Evolutionary conservation across 768 basidiomycete genomes (phyloP), one percentile per base, ranked within the genome.

Genomic region (Tylopilus sp.): DNA sequence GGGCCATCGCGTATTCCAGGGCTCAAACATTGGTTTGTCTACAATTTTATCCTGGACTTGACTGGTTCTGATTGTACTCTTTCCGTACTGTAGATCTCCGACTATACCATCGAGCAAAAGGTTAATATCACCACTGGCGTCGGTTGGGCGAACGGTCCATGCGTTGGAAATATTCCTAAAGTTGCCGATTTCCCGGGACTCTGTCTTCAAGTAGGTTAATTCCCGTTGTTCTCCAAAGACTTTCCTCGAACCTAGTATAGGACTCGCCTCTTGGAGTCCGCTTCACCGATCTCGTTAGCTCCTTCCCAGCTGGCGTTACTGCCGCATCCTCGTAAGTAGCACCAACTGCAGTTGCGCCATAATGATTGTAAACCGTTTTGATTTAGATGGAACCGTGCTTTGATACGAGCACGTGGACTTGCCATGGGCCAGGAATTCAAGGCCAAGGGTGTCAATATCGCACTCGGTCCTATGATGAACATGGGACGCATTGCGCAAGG

Each of bases 241-340:
- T 13, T 44, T 26, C 12, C 31, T 48, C 13, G 44, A 40, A 29
- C 43, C 61, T 34, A 7, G 12, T 49, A n/a, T 50, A 84, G 78
- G 85, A 88, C 57, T 83, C 85, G 21, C 89, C 89, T 3, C 75
- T 90, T 1, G 92, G 92, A 4, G 83, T 95, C 19, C 86, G 93
- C 42, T 74, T 78, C 58, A 81, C 82, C 0, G 87, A 94, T 65
- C 83, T 79, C 30, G 83, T 83, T 7, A 87, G 86, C 4, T 81
- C 81, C 0, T 95, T 93, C 73, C 93, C 95, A 0, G 78, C 92
- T n/a, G 89, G 83, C 0, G 75, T 97, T 59, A 92, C 89, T 49
- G 76, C 84, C 1, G 95, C 91, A 6, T 77, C 91, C 7, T 90
- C 94, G 78, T 92, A 68, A 61, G 82, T 72, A 25, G 7, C 17